Base-by-base conservation (phyloP, 345 rosid species). In the Excoecaria cochinchinensis region DNA sequence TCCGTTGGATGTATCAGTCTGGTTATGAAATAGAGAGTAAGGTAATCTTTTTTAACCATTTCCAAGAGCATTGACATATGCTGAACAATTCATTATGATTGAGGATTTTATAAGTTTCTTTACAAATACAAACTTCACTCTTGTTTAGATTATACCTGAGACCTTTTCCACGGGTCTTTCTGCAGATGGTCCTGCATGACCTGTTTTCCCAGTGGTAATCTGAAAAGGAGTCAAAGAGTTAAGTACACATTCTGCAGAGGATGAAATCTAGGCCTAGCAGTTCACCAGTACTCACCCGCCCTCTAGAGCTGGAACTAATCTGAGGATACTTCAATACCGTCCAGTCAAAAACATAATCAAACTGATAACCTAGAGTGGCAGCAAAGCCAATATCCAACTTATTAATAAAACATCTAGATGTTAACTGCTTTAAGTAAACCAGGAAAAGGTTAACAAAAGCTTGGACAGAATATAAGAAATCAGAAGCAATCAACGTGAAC, bases 341-440 rank as follows among this genome's bases (percentile, higher is more conserved):
- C 98, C 99, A 95, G 85, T 95, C 97, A 79, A 95, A 95, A 25
- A 95, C 96, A 58, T 90, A 88, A 81, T 95, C 99, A 74, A 93
- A 89, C 81, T 91, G 97, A 84, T 93, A 90, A 71, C 97, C 97
- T 95, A 85, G 81, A 84, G 58, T 61, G 55, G 70, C 58, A 81
- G 40, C 56, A 69, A 52, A 24, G 52, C 76, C 25, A 73, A 77
- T 72, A 50, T 70, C n/a, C 59, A 24, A 46, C 50, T 61, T 36
- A 31, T 44, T 36, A 51, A 64, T 17, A 15, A 48, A 25, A 72
- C 10, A 62, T 21, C 36, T 47, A 3, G 36, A 19, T 21, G 31
- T 63, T 47, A 61, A n/a, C 10, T 15, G 38, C 10, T 42, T 58
- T 6, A 58, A 44, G 14, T 9, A 21, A 56, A 1, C 66, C 38